Conservation (phyloP, 2,329 filamentous ascomycete species). For the Claviceps capensis region DNA sequence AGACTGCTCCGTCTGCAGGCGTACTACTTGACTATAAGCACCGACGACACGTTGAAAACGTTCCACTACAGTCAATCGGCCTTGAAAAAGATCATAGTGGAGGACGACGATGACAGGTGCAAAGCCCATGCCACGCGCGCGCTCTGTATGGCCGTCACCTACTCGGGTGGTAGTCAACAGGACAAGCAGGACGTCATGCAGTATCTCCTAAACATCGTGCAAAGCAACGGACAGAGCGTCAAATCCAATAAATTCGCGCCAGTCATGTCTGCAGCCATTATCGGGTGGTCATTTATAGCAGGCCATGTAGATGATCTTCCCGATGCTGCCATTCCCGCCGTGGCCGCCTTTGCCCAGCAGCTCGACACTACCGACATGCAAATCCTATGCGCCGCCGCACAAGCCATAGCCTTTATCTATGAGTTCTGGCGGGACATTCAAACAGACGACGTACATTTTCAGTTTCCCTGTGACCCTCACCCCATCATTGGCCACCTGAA, state of each 20-base stretch:
- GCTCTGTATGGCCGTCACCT: conserved; percentile 58
- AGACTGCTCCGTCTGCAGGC: conserved; percentile 58
- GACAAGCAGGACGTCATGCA: conserved; percentile 60
- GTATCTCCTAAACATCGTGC: conserved; percentile 62
- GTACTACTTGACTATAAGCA: conserved; percentile 54
- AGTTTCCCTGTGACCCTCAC: conserved; percentile 37
- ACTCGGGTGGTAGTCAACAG: conserved; percentile 57
- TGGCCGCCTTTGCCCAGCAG: conserved; percentile 76
- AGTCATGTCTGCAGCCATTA: conserved; percentile 61
- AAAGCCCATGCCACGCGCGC: conserved; percentile 60
- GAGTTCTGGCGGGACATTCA: conserved; percentile 47
- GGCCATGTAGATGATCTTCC: conserved; percentile 65
- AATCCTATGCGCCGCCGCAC: conserved; percentile 65
- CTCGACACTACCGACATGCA: conserved; percentile 59
- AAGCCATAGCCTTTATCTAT: conserved; percentile 71
- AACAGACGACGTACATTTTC: conserved; percentile 34
- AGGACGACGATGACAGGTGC: conserved; percentile 50
- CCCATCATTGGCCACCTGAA: conserved; percentile 32
- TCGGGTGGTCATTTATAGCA: conserved; percentile 69
- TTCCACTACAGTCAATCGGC: conserved; percentile 16
- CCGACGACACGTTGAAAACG: conserved; percentile 42
- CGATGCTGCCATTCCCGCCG: conserved; percentile 53
- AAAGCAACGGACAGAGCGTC: conserved; percentile 62
- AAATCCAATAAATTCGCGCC: conserved; percentile 56
- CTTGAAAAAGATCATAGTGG: conserved; percentile 22